A percentile compares a stretch with the other conserved stretches of the same genome.
Evolutionary conservation across 2,329 filamentous ascomycete species (phyloP).

Genomic region (Fragosphaeria purpurea): DNA sequence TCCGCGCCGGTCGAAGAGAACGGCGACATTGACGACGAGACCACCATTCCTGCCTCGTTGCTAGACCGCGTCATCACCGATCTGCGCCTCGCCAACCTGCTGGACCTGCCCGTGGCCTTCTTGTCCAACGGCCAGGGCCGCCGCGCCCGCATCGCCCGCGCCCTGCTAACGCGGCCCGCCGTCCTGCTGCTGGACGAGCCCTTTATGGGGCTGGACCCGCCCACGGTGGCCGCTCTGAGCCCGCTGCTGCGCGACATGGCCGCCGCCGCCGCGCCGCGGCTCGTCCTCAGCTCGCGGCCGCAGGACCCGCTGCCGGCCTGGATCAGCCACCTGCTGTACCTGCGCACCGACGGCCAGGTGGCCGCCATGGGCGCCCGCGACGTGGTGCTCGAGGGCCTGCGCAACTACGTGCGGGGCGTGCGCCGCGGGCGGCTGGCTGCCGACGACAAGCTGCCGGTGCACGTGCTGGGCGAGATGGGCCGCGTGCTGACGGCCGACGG

Average conservation of each 20-base stretch:
- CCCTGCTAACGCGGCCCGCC: slow-evolving; percentile 67
- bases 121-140: slow-evolving; percentile 90
- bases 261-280: slow-evolving; percentile 52
- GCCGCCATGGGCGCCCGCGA: slow-evolving; percentile 55
- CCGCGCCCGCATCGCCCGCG: slow-evolving; percentile 77
- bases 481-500: slow-evolving; percentile 32
- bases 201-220: slow-evolving; percentile 91
- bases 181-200: slow-evolving; percentile 83
- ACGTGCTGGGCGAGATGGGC: slow-evolving; percentile 40
- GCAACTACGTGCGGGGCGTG: slow-evolving; percentile 36
- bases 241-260: slow-evolving; percentile 60
- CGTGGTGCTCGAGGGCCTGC: slow-evolving; percentile 46
- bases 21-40: slow-evolving; percentile 32
- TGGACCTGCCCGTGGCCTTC: slow-evolving; percentile 77
- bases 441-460: slow-evolving; percentile 38
- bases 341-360: slow-evolving; percentile 58
- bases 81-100: slow-evolving; percentile 56
- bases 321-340: slow-evolving; percentile 74
- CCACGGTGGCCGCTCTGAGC: slow-evolving; percentile 63
- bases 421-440: slow-evolving; percentile 32
- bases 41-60: slow-evolving; percentile 31
- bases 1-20: no score
- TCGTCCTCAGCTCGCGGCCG: slow-evolving; percentile 69
- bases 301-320: slow-evolving; percentile 83
- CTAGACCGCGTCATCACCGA: slow-evolving; percentile 58